These are phyloP conservation scores for Penicillium italicum DNA, from an alignment of 2,329 filamentous ascomycete species.

Conservation along the genomic window DNA sequence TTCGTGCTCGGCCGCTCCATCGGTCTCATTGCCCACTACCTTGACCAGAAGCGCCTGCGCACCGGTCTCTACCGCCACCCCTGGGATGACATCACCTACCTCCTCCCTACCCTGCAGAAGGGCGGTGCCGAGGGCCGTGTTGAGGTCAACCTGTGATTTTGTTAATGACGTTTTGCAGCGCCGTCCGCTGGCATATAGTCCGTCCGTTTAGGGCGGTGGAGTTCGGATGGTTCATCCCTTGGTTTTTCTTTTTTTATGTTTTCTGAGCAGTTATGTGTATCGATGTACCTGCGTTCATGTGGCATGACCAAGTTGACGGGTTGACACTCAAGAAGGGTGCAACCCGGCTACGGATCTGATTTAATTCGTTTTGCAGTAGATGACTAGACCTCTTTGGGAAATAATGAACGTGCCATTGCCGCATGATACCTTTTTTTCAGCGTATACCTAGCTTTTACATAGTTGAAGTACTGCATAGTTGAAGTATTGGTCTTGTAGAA, in stretches of 20 bases:
- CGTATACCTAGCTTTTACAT: not conserved
- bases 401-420: constrained; percentile 26
- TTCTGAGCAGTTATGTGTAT: constrained; percentile 28
- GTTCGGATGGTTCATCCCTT: constrained; percentile 36
- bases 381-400: constrained; percentile 26
- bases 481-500: not conserved
- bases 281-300: constrained; percentile 31
- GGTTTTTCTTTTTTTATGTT: constrained; percentile 24
- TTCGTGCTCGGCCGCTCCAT: constrained; percentile 97
- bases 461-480: not conserved
- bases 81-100: constrained; percentile 97
- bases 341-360: constrained; percentile 26
- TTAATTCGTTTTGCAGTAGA: constrained; percentile 27
- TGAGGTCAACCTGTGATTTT: constrained; percentile 71
- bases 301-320: constrained; percentile 31
- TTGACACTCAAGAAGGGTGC: constrained; percentile 24
- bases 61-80: constrained; percentile 98
- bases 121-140: constrained; percentile 79
- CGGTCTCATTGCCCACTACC: constrained; percentile 98
- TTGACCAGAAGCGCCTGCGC: constrained; percentile 98
- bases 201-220: constrained; percentile 35
- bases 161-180: constrained; percentile 30
- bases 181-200: constrained; percentile 34
- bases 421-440: constrained; percentile 16
- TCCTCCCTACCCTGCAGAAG: constrained; percentile 75